Percentiles rank a stretch among this genome's conserved stretches.
Evolutionary conservation across 75 land plant genomes (phyloP).

Genomic region (Pinus tabuliformis): DNA sequence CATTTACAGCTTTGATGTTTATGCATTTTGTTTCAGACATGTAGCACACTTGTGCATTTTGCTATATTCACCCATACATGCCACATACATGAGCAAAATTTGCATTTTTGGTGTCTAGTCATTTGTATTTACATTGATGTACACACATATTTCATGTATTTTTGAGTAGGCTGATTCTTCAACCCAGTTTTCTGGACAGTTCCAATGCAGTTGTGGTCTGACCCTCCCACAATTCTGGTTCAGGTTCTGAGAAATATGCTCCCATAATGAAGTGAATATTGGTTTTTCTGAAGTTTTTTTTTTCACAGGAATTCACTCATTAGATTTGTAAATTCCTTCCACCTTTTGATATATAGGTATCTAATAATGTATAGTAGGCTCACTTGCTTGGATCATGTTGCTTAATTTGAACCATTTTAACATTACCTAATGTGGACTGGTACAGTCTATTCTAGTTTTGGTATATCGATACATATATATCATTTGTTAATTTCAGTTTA

Average conservation of each 20-base stretch:
- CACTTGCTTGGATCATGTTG: neutral
- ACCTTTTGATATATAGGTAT: neutral
- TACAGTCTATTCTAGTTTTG: neutral
- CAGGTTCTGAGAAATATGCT: too few relatives aligned
- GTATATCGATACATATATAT: neutral
- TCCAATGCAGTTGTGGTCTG: neutral
- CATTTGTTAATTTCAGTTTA: constrained; percentile 7
- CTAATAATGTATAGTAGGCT: neutral
- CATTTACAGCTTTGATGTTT: too few relatives aligned
- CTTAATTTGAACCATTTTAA: neutral
- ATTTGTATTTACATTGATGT: too few relatives aligned
- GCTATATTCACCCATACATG: too few relatives aligned
- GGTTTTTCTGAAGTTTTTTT: too few relatives aligned
- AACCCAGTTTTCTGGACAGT: neutral
- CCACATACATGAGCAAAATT: too few relatives aligned
- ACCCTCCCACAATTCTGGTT: neutral
- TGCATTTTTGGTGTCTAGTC: too few relatives aligned
- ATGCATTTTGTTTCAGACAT: too few relatives aligned
- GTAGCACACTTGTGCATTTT: too few relatives aligned
- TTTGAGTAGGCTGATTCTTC: neutral
- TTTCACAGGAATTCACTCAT: too few relatives aligned
- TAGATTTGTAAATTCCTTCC: neutral
- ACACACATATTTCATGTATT: too few relatives aligned
- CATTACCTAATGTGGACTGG: neutral
- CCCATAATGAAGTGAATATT: too few relatives aligned